Evolutionary conservation across 371 early-diverging fungal genomes (phyloP), one percentile per base, ranked within the genome.

Genomic region (Dichotomocladium elegans): DNA sequence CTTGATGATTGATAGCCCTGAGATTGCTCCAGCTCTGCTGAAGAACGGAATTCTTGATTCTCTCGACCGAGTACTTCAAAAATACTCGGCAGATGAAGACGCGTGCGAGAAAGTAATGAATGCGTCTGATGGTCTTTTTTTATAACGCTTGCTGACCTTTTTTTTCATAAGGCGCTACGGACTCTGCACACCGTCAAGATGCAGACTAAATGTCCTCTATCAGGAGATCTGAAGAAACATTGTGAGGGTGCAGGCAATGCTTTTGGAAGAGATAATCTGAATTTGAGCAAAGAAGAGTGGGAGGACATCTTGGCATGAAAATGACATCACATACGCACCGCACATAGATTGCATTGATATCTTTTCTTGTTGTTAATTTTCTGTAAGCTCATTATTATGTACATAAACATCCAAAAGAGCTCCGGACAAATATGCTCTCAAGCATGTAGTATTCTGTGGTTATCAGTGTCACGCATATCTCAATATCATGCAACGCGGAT

Each of bases 81-180:
- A 61, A 27, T 70, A 75, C 49, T 70, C 70, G 9, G 70, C 68
- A 34, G 86, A 90, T 47, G 81, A 81, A 35, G 90, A 90, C 65
- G 62, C 87, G 57, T 68, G 81, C 3, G 88, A 90, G 54, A 90
- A 88, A 74, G 82, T 77, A 55, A 28, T 2, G 33, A 1, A 19
- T 22, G 33, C 5, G 10, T 2, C 8, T 5, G 12, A 33, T 25
- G 25, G 22, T 24, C 29, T 28, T 9, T 11, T 11, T 34, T 58
- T 3, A 49, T 17, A 14, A n/a, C 6, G 24, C 27, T 14, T 2
- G 3, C 3, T 33, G 46, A n/a, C 42, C 19, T 28, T 28, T 2
- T 25, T 64, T 31, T 54, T 63, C 12, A 44, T 56, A 15, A 58
- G 65, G 47, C 50, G n/a, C 52, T 72, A 42, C 77, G 66, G 30